Conservation (phyloP, 352 stramenopile species). For the Globisporangium viniferum region DNA sequence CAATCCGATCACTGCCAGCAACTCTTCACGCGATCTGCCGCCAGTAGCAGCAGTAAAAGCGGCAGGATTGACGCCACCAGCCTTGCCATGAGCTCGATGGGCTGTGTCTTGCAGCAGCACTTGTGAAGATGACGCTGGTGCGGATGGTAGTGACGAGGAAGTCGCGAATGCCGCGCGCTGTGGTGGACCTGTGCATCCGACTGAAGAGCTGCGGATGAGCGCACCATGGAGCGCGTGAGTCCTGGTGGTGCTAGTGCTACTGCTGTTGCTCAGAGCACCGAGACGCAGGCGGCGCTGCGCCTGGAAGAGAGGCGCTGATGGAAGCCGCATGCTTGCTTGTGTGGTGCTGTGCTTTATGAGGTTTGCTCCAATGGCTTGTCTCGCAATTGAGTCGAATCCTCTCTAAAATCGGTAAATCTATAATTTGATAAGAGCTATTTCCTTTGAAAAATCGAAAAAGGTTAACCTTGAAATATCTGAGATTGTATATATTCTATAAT, state of each 20-base stretch:
- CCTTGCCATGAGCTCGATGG: neutral
- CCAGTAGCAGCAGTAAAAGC: neutral
- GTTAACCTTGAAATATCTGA: too few relatives aligned
- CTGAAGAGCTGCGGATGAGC: neutral
- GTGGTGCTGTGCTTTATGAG: neutral
- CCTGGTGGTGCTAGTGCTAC: too few relatives aligned
- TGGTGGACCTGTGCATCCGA: neutral
- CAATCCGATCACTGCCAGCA: constrained; percentile 11
- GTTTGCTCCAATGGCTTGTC: constrained; percentile 1
- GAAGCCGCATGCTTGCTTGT: constrained; percentile 5
- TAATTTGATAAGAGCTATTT: too few relatives aligned
- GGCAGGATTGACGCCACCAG: neutral
- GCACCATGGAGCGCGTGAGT: neutral
- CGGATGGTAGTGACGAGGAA: neutral
- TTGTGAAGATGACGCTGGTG: neutral
- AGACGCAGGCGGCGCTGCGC: neutral
- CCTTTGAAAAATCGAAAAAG: too few relatives aligned
- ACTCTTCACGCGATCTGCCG: neutral
- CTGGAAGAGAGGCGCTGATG: neutral
- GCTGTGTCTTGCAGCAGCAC: constrained; percentile 5
- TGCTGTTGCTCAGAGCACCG: neutral
- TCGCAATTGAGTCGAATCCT: neutral
- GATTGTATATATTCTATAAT: neutral
- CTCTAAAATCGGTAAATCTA: neutral
- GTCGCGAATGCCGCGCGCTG: constrained; percentile 6